phyloP scores from a whole-genome alignment of 352 stramenopile species.

The Pythium chondricola region DNA sequence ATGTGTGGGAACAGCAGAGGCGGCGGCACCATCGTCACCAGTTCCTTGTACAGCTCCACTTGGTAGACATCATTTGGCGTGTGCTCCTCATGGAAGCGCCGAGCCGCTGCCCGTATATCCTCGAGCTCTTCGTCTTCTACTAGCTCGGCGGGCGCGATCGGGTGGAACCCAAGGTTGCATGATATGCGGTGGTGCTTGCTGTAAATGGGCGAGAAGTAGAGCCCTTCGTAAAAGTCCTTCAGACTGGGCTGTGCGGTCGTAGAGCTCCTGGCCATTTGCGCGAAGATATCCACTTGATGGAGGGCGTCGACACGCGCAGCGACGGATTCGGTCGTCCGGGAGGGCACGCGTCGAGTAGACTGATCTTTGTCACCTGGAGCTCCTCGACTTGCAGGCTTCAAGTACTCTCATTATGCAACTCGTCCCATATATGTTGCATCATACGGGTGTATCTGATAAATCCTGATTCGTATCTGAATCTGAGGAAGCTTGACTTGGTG shows the following conservation, averaged over 20 bases:
- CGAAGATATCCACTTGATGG: not conserved
- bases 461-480: no score
- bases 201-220: slow-evolving; percentile 70
- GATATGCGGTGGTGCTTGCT: slow-evolving; percentile 53
- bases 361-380: slow-evolving; percentile 19
- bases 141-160: slow-evolving; percentile 1
- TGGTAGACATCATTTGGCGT: slow-evolving; percentile 35
- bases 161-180: slow-evolving; percentile 64
- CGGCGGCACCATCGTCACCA: slow-evolving; percentile 36
- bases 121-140: slow-evolving; percentile 4
- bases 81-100: slow-evolving; percentile 15
- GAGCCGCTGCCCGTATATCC: slow-evolving; percentile 6
- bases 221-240: slow-evolving; percentile 67
- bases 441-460: not conserved
- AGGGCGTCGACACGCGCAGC: not conserved
- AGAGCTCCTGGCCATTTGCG: not conserved
- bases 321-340: no score
- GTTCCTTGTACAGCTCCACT: slow-evolving; percentile 51
- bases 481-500: not conserved
- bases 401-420: slow-evolving; percentile 12
- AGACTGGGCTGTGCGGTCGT: slow-evolving; percentile 26
- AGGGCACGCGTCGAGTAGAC: no score
- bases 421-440: not conserved
- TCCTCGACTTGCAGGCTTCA: slow-evolving; percentile 4
- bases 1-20: slow-evolving; percentile 12